Conservation (phyloP, 441 rosid species). For the Eugenia klotzschiana region DNA sequence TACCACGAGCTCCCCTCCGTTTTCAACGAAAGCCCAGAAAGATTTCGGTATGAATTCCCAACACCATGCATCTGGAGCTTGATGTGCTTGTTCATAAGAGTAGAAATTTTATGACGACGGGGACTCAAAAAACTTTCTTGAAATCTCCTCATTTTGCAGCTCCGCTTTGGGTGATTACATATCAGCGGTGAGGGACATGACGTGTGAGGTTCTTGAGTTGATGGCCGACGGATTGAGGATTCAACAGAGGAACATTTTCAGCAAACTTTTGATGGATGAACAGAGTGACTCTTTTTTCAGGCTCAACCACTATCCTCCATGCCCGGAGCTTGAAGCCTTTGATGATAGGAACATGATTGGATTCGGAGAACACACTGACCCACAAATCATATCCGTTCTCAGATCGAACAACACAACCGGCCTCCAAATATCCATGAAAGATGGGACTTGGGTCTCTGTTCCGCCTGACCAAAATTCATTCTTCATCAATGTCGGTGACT, state of each 20-base stretch:
- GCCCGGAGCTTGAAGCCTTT: neutral
- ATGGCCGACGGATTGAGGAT: conserved; percentile 46
- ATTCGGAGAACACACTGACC: conserved; percentile 1
- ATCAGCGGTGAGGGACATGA: conserved; percentile 30
- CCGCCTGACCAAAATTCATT: conserved; percentile 2
- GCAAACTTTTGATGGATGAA: conserved; percentile 31
- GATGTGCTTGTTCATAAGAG: neutral
- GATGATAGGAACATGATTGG: neutral
- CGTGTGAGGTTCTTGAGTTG: conserved; percentile 28
- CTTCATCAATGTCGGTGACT: conserved; percentile 10
- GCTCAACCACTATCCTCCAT: conserved; percentile 43
- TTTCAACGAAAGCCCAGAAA: neutral
- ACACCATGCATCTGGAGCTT: neutral
- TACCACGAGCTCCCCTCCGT: neutral
- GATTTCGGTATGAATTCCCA: neutral
- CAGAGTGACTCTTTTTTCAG: conserved; percentile 38
- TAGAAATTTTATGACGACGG: neutral
- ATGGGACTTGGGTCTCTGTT: conserved; percentile 4
- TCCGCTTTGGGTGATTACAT: conserved; percentile 32
- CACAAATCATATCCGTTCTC: neutral
- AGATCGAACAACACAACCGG: conserved; percentile 7
- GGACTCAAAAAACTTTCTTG: neutral
- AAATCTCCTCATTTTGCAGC: conserved; percentile 13
- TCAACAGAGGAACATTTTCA: conserved; percentile 27
- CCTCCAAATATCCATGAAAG: neutral